Conservation (phyloP, 1,284 basidiomycete species). For the Blastosporella zonata region DNA sequence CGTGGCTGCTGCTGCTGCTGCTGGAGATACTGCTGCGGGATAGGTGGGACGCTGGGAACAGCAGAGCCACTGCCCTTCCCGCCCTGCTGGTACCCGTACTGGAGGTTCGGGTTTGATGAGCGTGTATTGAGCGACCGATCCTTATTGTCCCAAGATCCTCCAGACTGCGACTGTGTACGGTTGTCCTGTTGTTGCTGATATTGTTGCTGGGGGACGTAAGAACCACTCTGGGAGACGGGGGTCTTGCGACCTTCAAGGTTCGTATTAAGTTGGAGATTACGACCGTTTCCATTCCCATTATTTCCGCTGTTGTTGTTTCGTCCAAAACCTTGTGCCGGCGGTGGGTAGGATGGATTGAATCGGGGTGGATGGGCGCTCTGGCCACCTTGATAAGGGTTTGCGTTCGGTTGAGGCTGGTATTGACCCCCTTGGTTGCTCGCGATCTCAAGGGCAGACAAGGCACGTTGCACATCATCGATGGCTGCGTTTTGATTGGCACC, state of each 20-base stretch:
- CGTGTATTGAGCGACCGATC: constrained; percentile 54
- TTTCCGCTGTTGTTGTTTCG: constrained; percentile 22
- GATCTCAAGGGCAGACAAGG: constrained; percentile 65
- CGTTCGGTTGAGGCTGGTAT: constrained; percentile 20
- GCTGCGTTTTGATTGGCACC: constrained; percentile 30
- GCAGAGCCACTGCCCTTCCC: constrained; percentile 32
- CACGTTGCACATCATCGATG: constrained; percentile 75
- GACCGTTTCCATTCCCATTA: constrained; percentile 31
- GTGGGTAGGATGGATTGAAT: constrained; percentile 56
- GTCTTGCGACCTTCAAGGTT: constrained; percentile 64
- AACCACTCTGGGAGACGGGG: constrained; percentile 28
- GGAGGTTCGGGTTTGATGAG: constrained; percentile 66
- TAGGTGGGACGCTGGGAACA: constrained; percentile 65
- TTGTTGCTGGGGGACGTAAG: constrained; percentile 25
- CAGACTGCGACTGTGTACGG: constrained; percentile 37
- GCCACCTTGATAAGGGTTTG: constrained; percentile 37
- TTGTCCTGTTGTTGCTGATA: constrained; percentile 31
- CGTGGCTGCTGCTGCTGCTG: constrained; percentile 53
- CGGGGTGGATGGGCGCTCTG: constrained; percentile 63
- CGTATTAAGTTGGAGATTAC: constrained; percentile 52
- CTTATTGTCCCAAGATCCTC: constrained; percentile 56
- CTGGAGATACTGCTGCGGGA: constrained; percentile 68
- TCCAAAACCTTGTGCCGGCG: constrained; percentile 42
- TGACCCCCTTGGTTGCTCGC: constrained; percentile 29
- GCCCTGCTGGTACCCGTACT: constrained; percentile 57